phyloP scores from a whole-genome alignment of 352 stramenopile genomes.

The Achlya hypogyna region DNA sequence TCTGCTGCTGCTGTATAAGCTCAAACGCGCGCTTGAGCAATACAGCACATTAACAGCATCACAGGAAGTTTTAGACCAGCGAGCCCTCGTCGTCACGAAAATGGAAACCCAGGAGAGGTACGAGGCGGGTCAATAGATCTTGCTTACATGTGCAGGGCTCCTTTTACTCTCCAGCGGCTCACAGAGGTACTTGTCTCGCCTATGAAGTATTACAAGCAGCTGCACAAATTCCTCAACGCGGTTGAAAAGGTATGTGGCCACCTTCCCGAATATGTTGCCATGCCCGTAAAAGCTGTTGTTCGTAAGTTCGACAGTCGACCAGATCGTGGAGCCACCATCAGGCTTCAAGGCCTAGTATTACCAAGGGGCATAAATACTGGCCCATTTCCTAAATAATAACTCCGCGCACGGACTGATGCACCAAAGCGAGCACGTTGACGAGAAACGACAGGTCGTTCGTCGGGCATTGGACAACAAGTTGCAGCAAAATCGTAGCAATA shows the following conservation, averaged over 20 bases:
- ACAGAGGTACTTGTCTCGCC: background rate
- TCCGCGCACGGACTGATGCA: too few relatives aligned
- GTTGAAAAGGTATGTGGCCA: conserved; percentile 1
- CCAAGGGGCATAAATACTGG: too few relatives aligned
- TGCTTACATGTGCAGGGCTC: background rate
- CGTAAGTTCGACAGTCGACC: background rate
- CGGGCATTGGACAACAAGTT: too few relatives aligned
- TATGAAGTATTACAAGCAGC: background rate
- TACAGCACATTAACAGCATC: background rate
- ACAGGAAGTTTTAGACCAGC: background rate
- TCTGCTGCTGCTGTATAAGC: background rate
- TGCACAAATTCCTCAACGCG: background rate
- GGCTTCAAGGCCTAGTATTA: conserved; percentile 1
- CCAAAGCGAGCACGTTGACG: too few relatives aligned
- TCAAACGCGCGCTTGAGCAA: background rate
- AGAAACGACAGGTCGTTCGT: too few relatives aligned
- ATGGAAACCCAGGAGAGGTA: conserved; percentile 1
- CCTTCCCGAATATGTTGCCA: background rate
- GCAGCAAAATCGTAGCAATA: too few relatives aligned
- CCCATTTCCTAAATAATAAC: too few relatives aligned
- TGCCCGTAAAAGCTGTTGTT: background rate
- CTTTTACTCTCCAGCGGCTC: background rate
- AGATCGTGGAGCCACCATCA: background rate
- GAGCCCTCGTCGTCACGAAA: background rate
- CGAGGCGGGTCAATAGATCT: background rate